phyloP scores from a whole-genome alignment of 2,329 filamentous ascomycete genomes.

The Beauveria sp. region DNA sequence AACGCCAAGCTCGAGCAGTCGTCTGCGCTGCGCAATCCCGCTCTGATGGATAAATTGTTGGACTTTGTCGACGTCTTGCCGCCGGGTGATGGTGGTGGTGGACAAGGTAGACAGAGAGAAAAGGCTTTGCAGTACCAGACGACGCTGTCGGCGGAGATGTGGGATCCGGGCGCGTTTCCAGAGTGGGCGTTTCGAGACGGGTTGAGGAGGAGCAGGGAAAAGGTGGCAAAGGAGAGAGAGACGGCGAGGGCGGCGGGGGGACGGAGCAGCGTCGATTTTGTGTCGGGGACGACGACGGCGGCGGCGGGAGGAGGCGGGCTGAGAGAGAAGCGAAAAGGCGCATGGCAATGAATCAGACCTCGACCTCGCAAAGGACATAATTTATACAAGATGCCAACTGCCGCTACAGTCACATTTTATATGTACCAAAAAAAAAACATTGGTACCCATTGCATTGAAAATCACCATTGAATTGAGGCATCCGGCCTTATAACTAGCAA shows the following conservation, averaged over 20 bases:
- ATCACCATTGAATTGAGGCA: constrained; percentile 10
- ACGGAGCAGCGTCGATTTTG: constrained; percentile 41
- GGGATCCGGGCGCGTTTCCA: constrained; percentile 51
- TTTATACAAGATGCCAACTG: no score
- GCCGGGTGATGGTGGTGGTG: constrained; percentile 25
- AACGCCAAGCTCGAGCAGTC: constrained; percentile 65
- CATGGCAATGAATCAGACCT: constrained; percentile 6
- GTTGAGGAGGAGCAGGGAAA: constrained; percentile 42
- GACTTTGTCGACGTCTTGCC: constrained; percentile 47
- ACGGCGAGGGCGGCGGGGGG: constrained; percentile 34
- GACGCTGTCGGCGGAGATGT: constrained; percentile 46
- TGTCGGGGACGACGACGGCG: constrained; percentile 18
- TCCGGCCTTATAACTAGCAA: constrained; percentile 13
- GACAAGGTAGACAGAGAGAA: background rate
- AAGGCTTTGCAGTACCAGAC: constrained; percentile 54
- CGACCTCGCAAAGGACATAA: no score
- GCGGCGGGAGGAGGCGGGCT: constrained; percentile 15
- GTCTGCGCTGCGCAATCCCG: constrained; percentile 62
- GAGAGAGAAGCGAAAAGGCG: constrained; percentile 27
- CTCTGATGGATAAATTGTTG: constrained; percentile 64
- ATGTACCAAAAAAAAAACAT: background rate
- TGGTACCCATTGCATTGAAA: background rate
- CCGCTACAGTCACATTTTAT: no score
- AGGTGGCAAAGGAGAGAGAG: constrained; percentile 36
- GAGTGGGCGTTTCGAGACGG: constrained; percentile 43